phyloP scores from a whole-genome alignment of 2,329 filamentous ascomycete genomes.

The Alternaria rosae region DNA sequence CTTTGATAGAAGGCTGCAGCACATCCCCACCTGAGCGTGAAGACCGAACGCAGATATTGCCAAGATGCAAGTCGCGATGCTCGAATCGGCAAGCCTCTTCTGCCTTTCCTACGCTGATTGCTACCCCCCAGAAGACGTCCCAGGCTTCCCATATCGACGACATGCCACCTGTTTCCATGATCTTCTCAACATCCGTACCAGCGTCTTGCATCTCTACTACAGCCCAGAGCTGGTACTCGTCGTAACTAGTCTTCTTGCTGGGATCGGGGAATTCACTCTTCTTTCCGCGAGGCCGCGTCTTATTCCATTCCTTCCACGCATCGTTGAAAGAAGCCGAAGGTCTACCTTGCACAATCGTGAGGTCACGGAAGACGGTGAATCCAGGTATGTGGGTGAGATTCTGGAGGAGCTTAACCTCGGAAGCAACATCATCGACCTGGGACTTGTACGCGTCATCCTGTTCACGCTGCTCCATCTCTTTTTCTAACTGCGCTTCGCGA shows the following conservation, averaged over 20 bases:
- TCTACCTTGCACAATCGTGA: constrained; percentile 64
- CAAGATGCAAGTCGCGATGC: constrained; percentile 71
- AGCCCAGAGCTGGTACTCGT: constrained; percentile 66
- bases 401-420: constrained; percentile 62
- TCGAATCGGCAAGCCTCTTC: constrained; percentile 68
- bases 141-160: constrained; percentile 58
- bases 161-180: constrained; percentile 46
- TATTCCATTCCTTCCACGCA: constrained; percentile 57
- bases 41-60: constrained; percentile 67
- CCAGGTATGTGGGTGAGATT: constrained; percentile 66
- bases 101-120: constrained; percentile 66
- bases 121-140: constrained; percentile 73
- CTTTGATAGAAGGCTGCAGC: constrained; percentile 43
- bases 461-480: constrained; percentile 42
- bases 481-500: constrained; percentile 50
- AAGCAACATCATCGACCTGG: constrained; percentile 53
- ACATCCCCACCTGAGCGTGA: constrained; percentile 35
- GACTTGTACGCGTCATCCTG: constrained; percentile 53
- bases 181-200: constrained; percentile 61
- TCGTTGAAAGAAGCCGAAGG: constrained; percentile 60
- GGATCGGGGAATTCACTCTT: constrained; percentile 65
- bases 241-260: constrained; percentile 60
- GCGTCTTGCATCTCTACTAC: constrained; percentile 73
- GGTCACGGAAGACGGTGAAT: constrained; percentile 67
- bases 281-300: constrained; percentile 52